phyloP scores from a whole-genome alignment of 306 rosid genomes.

The Lupinus albus region DNA sequence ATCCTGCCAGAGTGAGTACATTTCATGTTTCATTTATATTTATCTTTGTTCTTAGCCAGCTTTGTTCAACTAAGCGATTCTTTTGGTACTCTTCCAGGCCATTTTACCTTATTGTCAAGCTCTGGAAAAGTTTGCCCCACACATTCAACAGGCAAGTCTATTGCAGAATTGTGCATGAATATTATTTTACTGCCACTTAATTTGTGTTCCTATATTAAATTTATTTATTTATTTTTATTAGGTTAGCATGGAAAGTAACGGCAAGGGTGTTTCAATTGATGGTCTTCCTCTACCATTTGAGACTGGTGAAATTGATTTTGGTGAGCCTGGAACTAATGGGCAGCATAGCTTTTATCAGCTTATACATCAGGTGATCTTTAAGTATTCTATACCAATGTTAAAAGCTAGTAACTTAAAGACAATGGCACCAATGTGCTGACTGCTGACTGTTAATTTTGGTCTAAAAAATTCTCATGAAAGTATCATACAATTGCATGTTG shows the following conservation, averaged over 20 bases:
- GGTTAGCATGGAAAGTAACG: conserved; percentile 99
- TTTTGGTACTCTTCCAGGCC: conserved; percentile 57
- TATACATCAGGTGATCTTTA: conserved; percentile 82
- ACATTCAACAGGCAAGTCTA: conserved; percentile 80
- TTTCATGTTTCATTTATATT: too few relatives aligned
- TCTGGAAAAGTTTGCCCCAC: conserved; percentile 93
- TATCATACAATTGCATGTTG: not conserved
- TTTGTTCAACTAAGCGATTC: conserved; percentile 29
- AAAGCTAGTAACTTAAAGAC: not conserved
- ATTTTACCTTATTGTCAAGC: conserved; percentile 97
- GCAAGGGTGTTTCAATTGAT: conserved; percentile 94
- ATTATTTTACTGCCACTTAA: conserved; percentile 22
- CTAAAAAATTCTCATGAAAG: not conserved
- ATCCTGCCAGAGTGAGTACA: conserved; percentile 90
- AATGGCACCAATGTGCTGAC: not conserved
- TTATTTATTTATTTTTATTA: conserved; percentile 32
- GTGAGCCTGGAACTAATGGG: conserved; percentile 98
- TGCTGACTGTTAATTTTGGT: conserved; percentile 19
- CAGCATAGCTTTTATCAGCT: conserved; percentile 99
- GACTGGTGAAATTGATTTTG: conserved; percentile 97
- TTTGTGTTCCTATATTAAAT: conserved; percentile 9
- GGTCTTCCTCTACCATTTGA: conserved; percentile 84
- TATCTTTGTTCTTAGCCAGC: not conserved
- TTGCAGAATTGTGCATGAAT: not conserved
- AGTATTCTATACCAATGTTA: not conserved